Percentiles rank a stretch among this genome's conserved stretches.
phyloP scores from a whole-genome alignment of 257 asterid genomes.

The Perilla frutescens region DNA sequence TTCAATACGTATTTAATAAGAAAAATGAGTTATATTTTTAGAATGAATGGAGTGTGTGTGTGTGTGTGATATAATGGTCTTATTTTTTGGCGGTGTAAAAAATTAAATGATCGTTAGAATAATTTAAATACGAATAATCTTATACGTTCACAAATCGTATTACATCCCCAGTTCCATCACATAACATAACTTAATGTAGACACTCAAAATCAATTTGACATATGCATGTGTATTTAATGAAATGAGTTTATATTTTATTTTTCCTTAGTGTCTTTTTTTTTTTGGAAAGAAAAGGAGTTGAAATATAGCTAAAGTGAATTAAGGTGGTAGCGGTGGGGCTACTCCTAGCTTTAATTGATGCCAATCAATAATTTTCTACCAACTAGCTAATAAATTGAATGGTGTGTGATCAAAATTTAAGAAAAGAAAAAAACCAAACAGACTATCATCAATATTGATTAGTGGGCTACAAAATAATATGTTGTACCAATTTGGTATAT shows the following conservation, averaged over 20 bases:
- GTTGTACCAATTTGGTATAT: not conserved
- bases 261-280: not conserved
- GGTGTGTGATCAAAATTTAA: not conserved
- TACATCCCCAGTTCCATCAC: too few relatives aligned
- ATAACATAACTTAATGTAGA: too few relatives aligned
- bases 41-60: too few relatives aligned
- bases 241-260: not conserved
- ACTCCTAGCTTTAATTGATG: not conserved
- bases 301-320: not conserved
- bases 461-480: not conserved
- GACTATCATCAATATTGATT: not conserved
- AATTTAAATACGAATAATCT: not conserved
- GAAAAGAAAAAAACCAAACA: not conserved
- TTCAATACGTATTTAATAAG: too few relatives aligned
- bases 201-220: too few relatives aligned
- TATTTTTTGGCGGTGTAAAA: not conserved
- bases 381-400: not conserved
- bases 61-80: not conserved
- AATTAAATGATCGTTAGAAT: not conserved
- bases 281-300: not conserved
- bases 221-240: too few relatives aligned
- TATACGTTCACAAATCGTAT: too few relatives aligned
- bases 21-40: too few relatives aligned
- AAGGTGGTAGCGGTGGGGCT: slow-evolving; percentile 1
- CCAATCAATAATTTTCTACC: slow-evolving; percentile 7